Percentiles rank a stretch among this genome's conserved stretches.
These are phyloP conservation scores for Lentinula sp. DNA, from an alignment of 768 basidiomycete species.

Conservation along the genomic window DNA sequence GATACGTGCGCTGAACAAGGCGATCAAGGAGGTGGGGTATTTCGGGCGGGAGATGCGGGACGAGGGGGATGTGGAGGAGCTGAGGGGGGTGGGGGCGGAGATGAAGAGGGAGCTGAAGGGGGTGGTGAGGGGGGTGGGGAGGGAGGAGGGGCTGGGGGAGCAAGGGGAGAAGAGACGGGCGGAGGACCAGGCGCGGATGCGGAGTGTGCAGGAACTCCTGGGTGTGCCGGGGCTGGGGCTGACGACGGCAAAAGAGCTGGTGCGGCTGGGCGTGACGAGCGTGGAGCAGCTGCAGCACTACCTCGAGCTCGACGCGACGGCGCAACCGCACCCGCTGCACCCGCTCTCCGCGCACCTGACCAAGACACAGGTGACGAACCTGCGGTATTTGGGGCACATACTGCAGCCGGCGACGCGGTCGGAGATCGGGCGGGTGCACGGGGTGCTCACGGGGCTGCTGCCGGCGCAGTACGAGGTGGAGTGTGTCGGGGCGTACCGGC, in stretches of 20 bases:
- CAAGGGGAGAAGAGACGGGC: neutral
- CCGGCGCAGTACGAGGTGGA: neutral
- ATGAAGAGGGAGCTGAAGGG: neutral
- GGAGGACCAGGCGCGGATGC: neutral
- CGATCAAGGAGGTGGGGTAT: neutral
- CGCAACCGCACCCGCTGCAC: neutral
- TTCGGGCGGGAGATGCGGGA: neutral
- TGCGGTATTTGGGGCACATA: neutral
- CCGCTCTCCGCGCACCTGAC: neutral
- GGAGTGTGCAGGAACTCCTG: neutral
- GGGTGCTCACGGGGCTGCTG: neutral
- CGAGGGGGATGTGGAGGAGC: neutral
- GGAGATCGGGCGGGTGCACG: neutral
- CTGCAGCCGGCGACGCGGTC: neutral
- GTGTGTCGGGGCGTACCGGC: neutral
- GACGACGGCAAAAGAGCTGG: neutral
- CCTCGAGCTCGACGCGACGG: neutral
- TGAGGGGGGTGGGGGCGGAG: neutral
- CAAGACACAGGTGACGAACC: neutral
- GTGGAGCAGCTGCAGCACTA: neutral
- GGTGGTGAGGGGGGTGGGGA: neutral
- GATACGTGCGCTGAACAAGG: neutral
- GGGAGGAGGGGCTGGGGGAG: neutral
- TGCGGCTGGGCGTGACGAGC: neutral
- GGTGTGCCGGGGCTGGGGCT: neutral